Evolutionary conservation across 169 alveolate species (phyloP), one percentile per base, ranked within the genome.

Genomic region (Plasmodium vivax): DNA sequence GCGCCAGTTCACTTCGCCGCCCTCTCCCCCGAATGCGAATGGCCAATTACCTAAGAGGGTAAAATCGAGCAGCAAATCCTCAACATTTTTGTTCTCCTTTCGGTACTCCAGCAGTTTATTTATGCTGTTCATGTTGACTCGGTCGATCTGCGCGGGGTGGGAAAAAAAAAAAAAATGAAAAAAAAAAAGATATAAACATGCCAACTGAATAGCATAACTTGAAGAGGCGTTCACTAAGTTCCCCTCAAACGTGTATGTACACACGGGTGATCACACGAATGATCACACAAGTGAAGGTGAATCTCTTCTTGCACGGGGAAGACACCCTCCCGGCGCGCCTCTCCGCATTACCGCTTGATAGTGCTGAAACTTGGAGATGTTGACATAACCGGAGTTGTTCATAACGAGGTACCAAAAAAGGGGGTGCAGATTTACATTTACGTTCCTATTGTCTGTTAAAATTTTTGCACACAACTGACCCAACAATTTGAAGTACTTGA

Each of bases 381-480:
- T 81, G 14, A 92, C 36, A 56, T 92, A 92, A 2, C 62, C 51
- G 83, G 97, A 79, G 81, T 56, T 92, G 92, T 93, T 82, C 96
- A 95, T 80, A 19, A 41, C 95, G 27, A 93, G 19, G 45, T 90
- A 83, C 97, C 97, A 96, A 83, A 96, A 96, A 23, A 96, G 92
- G 4, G 97, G 97, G 75, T 95, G 96, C 41, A 96, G 36, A 56
- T 79, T 82, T 9, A 96, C 54, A 82, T 91, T 75, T 47, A 96
- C 85, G 38, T 92, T 87, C 73, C 94, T 93, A 34, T 92, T 93
- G 82, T 96, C 97, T 43, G 96, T 72, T 73, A 96, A 45, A 14
- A 96, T 93, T 79, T 85, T 85, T 19, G 97, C 97, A 85, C 96
- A 88, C 43, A 96, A 56, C 77, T 96, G 96, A 9, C 97, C 97